phyloP scores from a whole-genome alignment of 225 moss, liverwort and hornwort species.

The Neckera pumila region DNA sequence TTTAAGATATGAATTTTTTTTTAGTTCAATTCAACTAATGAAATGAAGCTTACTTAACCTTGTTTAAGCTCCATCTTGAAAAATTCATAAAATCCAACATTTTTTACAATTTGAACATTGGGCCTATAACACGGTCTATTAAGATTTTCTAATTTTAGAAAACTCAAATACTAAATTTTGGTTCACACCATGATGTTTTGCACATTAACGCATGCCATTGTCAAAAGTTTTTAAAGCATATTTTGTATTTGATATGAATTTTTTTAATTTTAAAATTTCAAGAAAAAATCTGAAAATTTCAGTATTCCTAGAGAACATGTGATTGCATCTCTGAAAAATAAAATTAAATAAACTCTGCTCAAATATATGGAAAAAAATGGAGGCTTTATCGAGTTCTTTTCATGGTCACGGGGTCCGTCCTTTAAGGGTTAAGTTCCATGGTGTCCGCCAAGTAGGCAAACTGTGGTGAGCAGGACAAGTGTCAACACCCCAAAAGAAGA shows the following conservation, averaged over 20 bases:
- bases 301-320: neutral
- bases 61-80: neutral
- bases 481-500: neutral
- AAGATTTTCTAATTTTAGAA: neutral
- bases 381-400: neutral
- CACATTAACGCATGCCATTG: neutral
- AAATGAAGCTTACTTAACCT: neutral
- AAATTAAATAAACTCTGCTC: neutral
- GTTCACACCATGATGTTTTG: neutral
- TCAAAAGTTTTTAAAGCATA: neutral
- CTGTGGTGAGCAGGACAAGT: neutral
- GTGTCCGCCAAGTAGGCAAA: neutral
- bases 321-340: neutral
- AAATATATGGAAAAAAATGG: neutral
- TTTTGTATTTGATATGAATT: neutral
- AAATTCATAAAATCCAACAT: too few relatives aligned
- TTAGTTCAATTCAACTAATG: neutral
- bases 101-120: neutral
- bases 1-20: too few relatives aligned
- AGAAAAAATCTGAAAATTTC: neutral
- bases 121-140: rapidly evolving
- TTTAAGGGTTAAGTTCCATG: neutral
- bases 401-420: neutral
- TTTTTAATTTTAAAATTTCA: too few relatives aligned
- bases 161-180: neutral